Evolutionary conservation across 1,284 basidiomycete species (phyloP).

Genomic region (Earliella scabrosa): DNA sequence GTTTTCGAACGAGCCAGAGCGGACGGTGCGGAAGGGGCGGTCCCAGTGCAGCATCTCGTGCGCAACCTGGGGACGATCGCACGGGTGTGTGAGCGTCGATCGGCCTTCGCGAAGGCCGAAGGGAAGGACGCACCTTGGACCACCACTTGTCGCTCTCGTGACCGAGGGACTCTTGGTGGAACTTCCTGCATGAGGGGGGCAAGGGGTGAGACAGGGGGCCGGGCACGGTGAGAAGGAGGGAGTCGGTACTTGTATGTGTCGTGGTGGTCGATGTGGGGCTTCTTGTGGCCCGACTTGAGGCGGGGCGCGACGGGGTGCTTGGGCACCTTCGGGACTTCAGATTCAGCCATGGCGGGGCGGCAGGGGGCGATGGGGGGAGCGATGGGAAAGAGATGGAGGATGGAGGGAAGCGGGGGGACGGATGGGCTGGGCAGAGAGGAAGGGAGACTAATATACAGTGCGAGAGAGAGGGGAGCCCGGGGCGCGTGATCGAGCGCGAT

Average conservation of each 20-base stretch:
- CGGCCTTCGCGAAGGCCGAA: background rate
- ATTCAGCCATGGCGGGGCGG: too few species aligned
- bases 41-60: constrained; percentile 88
- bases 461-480: background rate
- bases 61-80: constrained; percentile 61
- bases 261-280: constrained; percentile 78
- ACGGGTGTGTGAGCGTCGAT: constrained; percentile 4
- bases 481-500: constrained; percentile 20
- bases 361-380: constrained; percentile 1
- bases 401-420: constrained; percentile 1
- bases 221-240: constrained; percentile 4
- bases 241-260: constrained; percentile 61
- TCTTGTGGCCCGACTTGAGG: constrained; percentile 59
- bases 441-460: constrained; percentile 11
- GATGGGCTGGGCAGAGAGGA: background rate
- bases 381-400: too few species aligned
- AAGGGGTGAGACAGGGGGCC: constrained; percentile 3
- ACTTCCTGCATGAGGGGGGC: constrained; percentile 25
- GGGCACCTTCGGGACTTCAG: constrained; percentile 29
- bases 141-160: constrained; percentile 85
- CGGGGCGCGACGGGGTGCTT: constrained; percentile 73
- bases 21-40: constrained; percentile 88
- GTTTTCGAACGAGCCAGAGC: constrained; percentile 81
- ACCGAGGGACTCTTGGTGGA: constrained; percentile 77
- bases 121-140: constrained; percentile 64